These are phyloP conservation scores for Gaeumannomyces tritici DNA, from an alignment of 2,329 filamentous ascomycete genomes.

Conservation along the genomic window DNA sequence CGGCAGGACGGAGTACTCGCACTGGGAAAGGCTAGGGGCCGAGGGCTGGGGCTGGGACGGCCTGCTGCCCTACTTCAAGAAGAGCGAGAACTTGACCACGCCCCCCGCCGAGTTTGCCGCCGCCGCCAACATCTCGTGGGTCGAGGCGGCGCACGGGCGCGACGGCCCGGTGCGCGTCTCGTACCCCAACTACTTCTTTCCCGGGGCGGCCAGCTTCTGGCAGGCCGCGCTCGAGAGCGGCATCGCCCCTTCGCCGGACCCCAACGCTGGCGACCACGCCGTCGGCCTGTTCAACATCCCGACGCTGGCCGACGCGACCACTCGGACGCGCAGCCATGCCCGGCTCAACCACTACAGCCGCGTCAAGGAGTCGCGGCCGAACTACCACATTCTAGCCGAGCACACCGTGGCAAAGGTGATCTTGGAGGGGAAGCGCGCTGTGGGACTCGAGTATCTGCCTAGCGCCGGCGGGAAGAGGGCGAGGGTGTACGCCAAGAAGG, in stretches of 20 bases:
- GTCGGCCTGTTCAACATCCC: neutral
- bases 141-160: conserved; percentile 16
- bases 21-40: conserved; percentile 40
- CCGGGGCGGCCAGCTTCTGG: conserved; percentile 9
- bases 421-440: conserved; percentile 42
- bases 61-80: conserved; percentile 12
- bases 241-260: conserved; percentile 4
- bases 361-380: conserved; percentile 20
- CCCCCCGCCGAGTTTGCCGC: conserved; percentile 14
- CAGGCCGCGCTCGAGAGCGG: neutral
- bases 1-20: conserved; percentile 14
- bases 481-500: conserved; percentile 15
- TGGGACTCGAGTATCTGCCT: conserved; percentile 49
- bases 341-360: conserved; percentile 29
- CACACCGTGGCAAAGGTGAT: conserved; percentile 39
- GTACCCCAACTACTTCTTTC: conserved; percentile 21
- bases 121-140: conserved; percentile 18
- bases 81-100: conserved; percentile 19
- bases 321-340: conserved; percentile 24
- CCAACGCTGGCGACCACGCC: conserved; percentile 6
- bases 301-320: conserved; percentile 2
- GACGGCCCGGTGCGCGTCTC: conserved; percentile 19
- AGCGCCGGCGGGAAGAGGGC: conserved; percentile 15
- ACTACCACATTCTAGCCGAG: conserved; percentile 22
- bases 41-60: conserved; percentile 41